Evolutionary conservation across 208 protist species (phyloP).

Genomic region (Crithidia mellificae): DNA sequence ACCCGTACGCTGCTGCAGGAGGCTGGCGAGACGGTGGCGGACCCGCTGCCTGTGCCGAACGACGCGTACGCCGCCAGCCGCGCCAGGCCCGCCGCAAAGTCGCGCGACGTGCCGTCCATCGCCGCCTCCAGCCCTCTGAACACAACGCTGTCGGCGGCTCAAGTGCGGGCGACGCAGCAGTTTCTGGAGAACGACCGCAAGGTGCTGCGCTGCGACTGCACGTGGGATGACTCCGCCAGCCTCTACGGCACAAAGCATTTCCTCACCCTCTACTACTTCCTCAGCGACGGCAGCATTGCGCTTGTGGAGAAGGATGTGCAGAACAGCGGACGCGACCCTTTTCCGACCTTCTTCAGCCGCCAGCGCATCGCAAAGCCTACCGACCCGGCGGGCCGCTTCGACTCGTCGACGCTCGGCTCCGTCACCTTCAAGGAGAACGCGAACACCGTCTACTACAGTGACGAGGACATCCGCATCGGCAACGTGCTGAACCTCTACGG

Average conservation of each 20-base stretch:
- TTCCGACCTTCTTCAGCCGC: constrained; percentile 91
- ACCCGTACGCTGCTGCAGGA: constrained; percentile 89
- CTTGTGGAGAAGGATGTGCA: constrained; percentile 87
- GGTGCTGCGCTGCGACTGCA: constrained; percentile 94
- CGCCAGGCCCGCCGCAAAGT: constrained; percentile 50
- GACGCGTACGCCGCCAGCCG: constrained; percentile 75
- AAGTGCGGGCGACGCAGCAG: constrained; percentile 75
- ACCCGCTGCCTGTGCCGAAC: constrained; percentile 51
- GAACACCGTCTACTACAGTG: constrained; percentile 94
- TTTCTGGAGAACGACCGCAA: constrained; percentile 95
- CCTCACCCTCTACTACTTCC: constrained; percentile 95
- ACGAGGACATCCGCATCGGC: constrained; percentile 93
- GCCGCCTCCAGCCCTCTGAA: constrained; percentile 66
- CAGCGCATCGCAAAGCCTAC: constrained; percentile 84
- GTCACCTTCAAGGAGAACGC: constrained; percentile 87
- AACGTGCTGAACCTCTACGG: constrained; percentile 89
- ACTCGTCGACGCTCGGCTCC: constrained; percentile 91
- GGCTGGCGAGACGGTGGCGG: constrained; percentile 58
- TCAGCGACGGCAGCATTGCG: constrained; percentile 94
- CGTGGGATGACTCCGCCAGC: constrained; percentile 93
- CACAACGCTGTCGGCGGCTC: constrained; percentile 76
- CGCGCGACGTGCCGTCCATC: constrained; percentile 78
- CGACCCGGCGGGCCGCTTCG: constrained; percentile 59
- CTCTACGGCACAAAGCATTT: constrained; percentile 85
- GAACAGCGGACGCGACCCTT: constrained; percentile 95